Base-by-base conservation (phyloP, 2,329 filamentous ascomycete genomes). In the Ophiostoma perfectum region DNA sequence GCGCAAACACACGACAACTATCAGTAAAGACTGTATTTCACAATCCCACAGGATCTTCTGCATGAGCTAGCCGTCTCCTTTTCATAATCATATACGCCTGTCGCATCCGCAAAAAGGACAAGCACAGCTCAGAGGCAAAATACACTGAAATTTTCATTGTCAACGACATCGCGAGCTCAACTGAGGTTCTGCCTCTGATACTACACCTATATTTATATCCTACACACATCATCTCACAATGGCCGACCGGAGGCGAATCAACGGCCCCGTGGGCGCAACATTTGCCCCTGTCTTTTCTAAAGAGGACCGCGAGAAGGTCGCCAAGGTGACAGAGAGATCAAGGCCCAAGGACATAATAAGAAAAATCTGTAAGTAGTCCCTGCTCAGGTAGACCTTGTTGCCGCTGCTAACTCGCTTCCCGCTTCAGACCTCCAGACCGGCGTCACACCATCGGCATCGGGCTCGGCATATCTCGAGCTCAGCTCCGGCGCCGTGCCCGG, bases 391-490 rank as follows among this genome's bases (percentile, higher is more conserved):
- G 4, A 58, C 4, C 27, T 39, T 38, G 1, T 27, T 27, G 27
- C 27, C 27, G 27, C 27, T 27, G 27, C 64, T 68, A 39, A 68
- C 0, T 5, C 0, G 4, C 8, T 72, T 27, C 27, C 27, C 27
- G 27, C 27, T 27, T 27, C 27, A 96, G 93, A 94, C 77, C 83
- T 98, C 62, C 93, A 95, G 78, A 97, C 94, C 8, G 93, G 93
- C 38, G 86, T 98, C 4, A 93, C 95, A 0, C 94, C 95, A 18
- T 96, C 94, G 14, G 95, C 95, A 12, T 95, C 92, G 65, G 95
- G 95, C 14, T 97, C 93, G 18, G 92, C 95, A 67, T 99, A 94
- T 77, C 83, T 94, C 67, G 92, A 90, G 75, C 80, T 89, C 65
- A 85, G 85, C 73, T 74, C 80, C 78, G 72, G 82, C 80, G 68